These are phyloP conservation scores for Limonomyces culmigenus DNA, from an alignment of 1,284 basidiomycete genomes.

Conservation along the genomic window DNA sequence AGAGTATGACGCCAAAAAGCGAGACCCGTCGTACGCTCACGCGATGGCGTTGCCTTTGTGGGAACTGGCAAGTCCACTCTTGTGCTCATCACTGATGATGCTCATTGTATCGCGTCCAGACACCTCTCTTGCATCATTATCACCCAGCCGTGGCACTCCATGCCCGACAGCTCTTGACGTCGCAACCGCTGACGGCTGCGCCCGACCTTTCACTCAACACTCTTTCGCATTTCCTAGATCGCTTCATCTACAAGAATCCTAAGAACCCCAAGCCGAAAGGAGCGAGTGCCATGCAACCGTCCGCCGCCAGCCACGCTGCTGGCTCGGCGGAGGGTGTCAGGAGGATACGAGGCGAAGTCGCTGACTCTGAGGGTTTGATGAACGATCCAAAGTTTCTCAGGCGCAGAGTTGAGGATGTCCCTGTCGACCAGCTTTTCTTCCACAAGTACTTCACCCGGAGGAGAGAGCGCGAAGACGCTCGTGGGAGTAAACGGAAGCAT, in stretches of 20 bases:
- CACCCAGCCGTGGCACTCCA: conserved; percentile 87
- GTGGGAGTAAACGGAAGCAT: conserved; percentile 18
- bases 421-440: conserved; percentile 78
- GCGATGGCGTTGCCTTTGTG: conserved; percentile 75
- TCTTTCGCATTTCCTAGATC: conserved; percentile 81
- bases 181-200: conserved; percentile 23
- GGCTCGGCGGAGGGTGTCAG: conserved; percentile 52
- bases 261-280: conserved; percentile 72
- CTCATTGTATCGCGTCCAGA: conserved; percentile 21
- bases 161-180: conserved; percentile 64
- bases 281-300: conserved; percentile 91
- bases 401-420: conserved; percentile 57
- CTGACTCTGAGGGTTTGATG: conserved; percentile 31
- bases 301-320: conserved; percentile 31
- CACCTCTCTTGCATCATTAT: conserved; percentile 71
- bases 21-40: conserved; percentile 81
- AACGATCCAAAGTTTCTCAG: conserved; percentile 74
- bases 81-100: background rate
- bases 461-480: conserved; percentile 18
- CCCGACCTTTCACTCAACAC: conserved; percentile 14
- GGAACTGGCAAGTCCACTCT: conserved; percentile 53
- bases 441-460: conserved; percentile 51
- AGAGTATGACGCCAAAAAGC: conserved; percentile 74
- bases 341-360: conserved; percentile 50
- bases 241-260: conserved; percentile 61